phyloP scores from a whole-genome alignment of 164 flowering plant species.

The Cinnamomum micranthum region DNA sequence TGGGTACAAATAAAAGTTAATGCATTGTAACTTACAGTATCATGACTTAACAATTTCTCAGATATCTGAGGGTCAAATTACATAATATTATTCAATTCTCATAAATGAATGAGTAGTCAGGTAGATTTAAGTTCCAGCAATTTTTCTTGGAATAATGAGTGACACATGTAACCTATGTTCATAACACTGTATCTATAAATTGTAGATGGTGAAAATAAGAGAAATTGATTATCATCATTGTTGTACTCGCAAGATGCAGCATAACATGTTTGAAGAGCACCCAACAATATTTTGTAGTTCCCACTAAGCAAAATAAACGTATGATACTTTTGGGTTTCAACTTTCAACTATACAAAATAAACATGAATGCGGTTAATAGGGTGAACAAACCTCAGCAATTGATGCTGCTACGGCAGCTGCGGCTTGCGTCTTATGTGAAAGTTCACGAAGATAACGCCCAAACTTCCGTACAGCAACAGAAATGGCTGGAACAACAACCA shows the following conservation, averaged over 20 bases:
- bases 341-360: neutral
- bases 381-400: slow-evolving; percentile 75
- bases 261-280: neutral
- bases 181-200: neutral
- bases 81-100: neutral
- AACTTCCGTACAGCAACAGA: slow-evolving; percentile 78
- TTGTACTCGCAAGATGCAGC: no score
- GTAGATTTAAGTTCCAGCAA: neutral
- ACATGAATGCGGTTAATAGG: neutral
- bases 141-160: neutral
- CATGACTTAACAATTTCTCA: neutral
- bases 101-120: neutral
- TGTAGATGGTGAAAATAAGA: neutral
- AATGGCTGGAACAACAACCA: slow-evolving; percentile 69
- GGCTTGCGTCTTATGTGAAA: slow-evolving; percentile 95
- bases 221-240: neutral
- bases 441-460: slow-evolving; percentile 92
- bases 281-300: neutral
- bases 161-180: neutral
- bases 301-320: neutral
- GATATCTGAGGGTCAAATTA: neutral
- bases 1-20: neutral
- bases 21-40: neutral
- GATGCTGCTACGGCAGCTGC: slow-evolving; percentile 96
- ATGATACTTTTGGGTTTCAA: neutral